These are phyloP conservation scores for Cardamine resedifolia DNA, from an alignment of 345 rosid genomes.

Conservation along the genomic window DNA sequence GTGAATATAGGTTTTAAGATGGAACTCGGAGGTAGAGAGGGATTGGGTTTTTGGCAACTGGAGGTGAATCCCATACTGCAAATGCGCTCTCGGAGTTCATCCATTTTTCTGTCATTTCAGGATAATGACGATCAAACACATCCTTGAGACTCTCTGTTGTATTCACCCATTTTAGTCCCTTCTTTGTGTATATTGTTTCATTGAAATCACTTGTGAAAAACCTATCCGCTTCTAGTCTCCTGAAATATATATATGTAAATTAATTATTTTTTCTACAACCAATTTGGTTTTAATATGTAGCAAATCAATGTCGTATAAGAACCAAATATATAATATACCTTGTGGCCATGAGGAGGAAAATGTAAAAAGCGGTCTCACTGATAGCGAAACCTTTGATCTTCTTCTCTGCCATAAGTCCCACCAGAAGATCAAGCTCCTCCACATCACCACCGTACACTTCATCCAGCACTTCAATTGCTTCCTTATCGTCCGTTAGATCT, in stretches of 20 bases:
- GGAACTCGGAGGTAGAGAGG: constrained; percentile 57
- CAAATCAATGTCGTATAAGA: no score
- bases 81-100: constrained; percentile 63
- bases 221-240: constrained; percentile 64
- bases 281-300: no score
- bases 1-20: background rate
- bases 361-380: constrained; percentile 59
- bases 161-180: constrained; percentile 62
- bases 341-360: constrained; percentile 53
- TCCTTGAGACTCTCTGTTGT: constrained; percentile 50
- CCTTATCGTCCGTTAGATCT: constrained; percentile 57
- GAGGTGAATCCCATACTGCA: constrained; percentile 60
- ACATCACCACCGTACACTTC: constrained; percentile 57
- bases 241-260: no score
- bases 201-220: constrained; percentile 59
- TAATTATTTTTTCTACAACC: no score
- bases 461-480: constrained; percentile 39
- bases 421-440: constrained; percentile 54
- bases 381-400: constrained; percentile 67
- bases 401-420: constrained; percentile 68
- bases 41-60: constrained; percentile 27
- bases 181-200: constrained; percentile 50
- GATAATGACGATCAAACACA: constrained; percentile 56
- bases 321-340: constrained; percentile 38
- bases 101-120: constrained; percentile 49